Percentiles rank a stretch among this genome's conserved stretches.
phyloP scores from a whole-genome alignment of 257 asterid species.

The Gentiana macrophylla region DNA sequence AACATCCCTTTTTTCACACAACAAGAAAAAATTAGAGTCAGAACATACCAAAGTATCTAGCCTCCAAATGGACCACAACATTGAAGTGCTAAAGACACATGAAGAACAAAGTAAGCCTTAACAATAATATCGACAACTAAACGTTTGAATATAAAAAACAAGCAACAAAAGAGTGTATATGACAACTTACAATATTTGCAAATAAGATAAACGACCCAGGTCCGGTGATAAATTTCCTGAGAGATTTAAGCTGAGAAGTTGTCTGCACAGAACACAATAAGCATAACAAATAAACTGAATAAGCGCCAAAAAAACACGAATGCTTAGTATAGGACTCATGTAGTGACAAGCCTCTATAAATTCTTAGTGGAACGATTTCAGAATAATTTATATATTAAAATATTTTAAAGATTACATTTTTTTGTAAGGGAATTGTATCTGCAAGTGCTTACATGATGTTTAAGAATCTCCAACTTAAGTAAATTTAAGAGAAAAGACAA shows the following conservation, averaged over 20 bases:
- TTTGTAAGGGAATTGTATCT: no score
- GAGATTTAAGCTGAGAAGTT: slow-evolving; percentile 36
- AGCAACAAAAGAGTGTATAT: neutral
- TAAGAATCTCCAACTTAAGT: no score
- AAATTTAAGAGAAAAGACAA: neutral
- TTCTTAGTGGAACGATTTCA: no score
- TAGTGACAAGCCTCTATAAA: no score
- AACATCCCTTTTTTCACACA: slow-evolving; percentile 52
- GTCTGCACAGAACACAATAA: slow-evolving; percentile 35
- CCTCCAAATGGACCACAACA: no score
- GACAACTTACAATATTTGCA: slow-evolving; percentile 63
- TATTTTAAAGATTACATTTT: no score
- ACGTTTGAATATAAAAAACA: neutral
- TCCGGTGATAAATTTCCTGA: slow-evolving; percentile 79
- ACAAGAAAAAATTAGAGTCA: slow-evolving; percentile 2
- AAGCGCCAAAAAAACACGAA: neutral
- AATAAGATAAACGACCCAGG: slow-evolving; percentile 59
- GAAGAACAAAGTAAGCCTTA: neutral
- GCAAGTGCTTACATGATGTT: no score
- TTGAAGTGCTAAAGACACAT: neutral
- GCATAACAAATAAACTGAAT: neutral
- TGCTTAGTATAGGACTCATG: no score
- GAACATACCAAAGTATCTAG: no score
- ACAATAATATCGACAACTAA: neutral
- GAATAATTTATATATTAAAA: no score